phyloP scores from a whole-genome alignment of 352 stramenopile species.

The Phytophthora pinifolia region DNA sequence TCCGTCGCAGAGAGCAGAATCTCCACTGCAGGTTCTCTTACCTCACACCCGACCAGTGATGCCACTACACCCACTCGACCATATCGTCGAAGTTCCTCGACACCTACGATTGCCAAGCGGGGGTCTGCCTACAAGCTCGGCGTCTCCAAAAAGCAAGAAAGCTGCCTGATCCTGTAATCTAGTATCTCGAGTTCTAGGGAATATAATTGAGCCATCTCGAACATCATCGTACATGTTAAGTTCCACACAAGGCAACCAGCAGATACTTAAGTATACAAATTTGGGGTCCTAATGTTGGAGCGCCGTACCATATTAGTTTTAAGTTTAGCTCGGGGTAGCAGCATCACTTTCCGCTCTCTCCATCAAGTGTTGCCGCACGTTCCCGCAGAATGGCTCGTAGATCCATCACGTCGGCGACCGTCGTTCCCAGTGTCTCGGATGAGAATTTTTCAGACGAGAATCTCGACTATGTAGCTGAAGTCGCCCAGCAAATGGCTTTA shows the following conservation, averaged over 20 bases:
- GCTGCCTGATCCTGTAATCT: neutral
- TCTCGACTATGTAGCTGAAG: neutral
- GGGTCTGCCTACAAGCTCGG: neutral
- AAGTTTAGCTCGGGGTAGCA: no score
- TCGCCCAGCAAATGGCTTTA: no score
- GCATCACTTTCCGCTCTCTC: neutral
- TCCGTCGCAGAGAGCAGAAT: neutral
- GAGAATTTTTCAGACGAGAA: neutral
- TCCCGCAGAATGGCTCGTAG: conserved; percentile 2
- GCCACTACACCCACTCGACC: no score
- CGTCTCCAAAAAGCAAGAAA: neutral
- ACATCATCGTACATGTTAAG: no score
- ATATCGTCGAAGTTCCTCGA: neutral
- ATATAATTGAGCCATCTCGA: no score
- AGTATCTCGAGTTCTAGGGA: neutral
- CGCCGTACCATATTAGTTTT: no score
- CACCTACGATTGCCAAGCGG: neutral
- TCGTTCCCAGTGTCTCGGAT: conserved; percentile 1
- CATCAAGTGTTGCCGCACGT: no score
- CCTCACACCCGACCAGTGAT: neutral
- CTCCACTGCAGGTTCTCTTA: neutral
- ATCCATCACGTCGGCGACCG: conserved; percentile 6
- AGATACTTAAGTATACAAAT: no score
- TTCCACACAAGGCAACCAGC: no score
- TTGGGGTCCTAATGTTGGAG: no score